A percentile compares a stretch with the other conserved stretches of the same genome.
Evolutionary conservation across 1,284 basidiomycete genomes (phyloP).

Genomic region (Fistulinella cinereoalba): DNA sequence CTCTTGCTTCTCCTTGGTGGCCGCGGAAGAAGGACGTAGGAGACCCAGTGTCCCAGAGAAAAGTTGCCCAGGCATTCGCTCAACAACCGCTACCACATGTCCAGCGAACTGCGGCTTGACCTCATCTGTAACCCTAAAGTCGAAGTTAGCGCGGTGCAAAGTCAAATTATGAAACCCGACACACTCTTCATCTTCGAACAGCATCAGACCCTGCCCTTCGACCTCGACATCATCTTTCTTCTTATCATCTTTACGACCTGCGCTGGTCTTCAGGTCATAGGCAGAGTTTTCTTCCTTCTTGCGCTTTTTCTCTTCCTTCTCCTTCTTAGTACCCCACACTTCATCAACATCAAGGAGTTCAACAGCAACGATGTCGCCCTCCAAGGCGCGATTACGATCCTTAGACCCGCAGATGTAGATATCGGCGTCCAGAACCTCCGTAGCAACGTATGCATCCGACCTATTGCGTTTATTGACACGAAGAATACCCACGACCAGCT

Average conservation of each 20-base stretch:
- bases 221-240: slow-evolving; percentile 99
- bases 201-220: slow-evolving; percentile 93
- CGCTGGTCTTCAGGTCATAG: slow-evolving; percentile 75
- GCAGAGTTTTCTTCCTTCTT: slow-evolving; percentile 99
- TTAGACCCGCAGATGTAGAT: slow-evolving; percentile 99
- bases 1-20: slow-evolving; percentile 99
- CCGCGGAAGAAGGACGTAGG: slow-evolving; percentile 93
- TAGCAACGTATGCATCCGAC: slow-evolving; percentile 99
- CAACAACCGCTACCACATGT: slow-evolving; percentile 97
- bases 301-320: slow-evolving; percentile 99
- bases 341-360: slow-evolving; percentile 97
- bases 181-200: slow-evolving; percentile 97
- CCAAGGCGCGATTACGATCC: slow-evolving; percentile 96
- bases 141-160: slow-evolving; percentile 8
- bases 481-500: slow-evolving; percentile 95
- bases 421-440: slow-evolving; percentile 96
- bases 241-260: slow-evolving; percentile 93
- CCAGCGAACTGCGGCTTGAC: slow-evolving; percentile 94
- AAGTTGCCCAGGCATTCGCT: slow-evolving; percentile 97
- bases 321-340: slow-evolving; percentile 99
- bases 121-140: slow-evolving; percentile 85
- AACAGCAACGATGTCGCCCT: slow-evolving; percentile 98
- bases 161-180: slow-evolving; percentile 25
- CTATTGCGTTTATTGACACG: slow-evolving; percentile 99
- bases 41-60: slow-evolving; percentile 97